These are phyloP conservation scores for Phytophthora pini DNA, from an alignment of 352 stramenopile genomes.

Conservation along the genomic window DNA sequence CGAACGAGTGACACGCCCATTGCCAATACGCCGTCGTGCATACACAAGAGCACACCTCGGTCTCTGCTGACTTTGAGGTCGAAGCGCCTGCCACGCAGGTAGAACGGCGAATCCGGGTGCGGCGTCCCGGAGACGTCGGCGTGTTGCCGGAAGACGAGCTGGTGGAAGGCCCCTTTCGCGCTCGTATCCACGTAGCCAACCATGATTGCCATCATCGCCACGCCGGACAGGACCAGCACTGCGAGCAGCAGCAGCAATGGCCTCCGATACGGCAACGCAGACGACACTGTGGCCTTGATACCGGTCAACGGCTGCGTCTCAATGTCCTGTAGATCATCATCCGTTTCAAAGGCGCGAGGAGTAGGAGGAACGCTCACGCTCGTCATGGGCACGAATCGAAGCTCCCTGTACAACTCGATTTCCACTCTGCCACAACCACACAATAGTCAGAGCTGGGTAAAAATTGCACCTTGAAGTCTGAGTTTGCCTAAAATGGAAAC, in stretches of 20 bases:
- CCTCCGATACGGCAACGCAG: slow-evolving; percentile 15
- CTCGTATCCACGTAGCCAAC: slow-evolving; percentile 25
- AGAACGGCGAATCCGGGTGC: slow-evolving; percentile 18
- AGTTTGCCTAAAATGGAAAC: too few relatives aligned
- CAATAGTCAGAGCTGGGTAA: slow-evolving; percentile 11
- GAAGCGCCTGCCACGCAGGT: slow-evolving; percentile 28
- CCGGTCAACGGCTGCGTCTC: slow-evolving; percentile 23
- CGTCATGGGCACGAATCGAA: slow-evolving; percentile 2
- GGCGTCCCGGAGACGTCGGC: slow-evolving; percentile 9
- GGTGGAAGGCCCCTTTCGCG: slow-evolving; percentile 8
- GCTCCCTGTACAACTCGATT: slow-evolving; percentile 1
- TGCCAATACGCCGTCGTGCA: slow-evolving; percentile 48
- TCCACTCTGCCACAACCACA: slow-evolving; percentile 22
- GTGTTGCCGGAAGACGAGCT: slow-evolving; percentile 18
- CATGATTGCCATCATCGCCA: slow-evolving; percentile 22
- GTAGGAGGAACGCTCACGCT: slow-evolving; percentile 16
- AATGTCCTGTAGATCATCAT: slow-evolving; percentile 18
- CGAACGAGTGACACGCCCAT: slow-evolving; percentile 63
- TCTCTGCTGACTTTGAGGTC: slow-evolving; percentile 26
- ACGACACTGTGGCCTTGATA: not conserved
- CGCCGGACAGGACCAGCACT: slow-evolving; percentile 17
- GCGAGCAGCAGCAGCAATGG: slow-evolving; percentile 13
- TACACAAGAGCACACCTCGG: slow-evolving; percentile 39
- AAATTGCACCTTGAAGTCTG: slow-evolving; percentile 3
- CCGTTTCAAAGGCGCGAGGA: slow-evolving; percentile 13